phyloP scores from a whole-genome alignment of 768 basidiomycete species.

The Podaxis sp. region DNA sequence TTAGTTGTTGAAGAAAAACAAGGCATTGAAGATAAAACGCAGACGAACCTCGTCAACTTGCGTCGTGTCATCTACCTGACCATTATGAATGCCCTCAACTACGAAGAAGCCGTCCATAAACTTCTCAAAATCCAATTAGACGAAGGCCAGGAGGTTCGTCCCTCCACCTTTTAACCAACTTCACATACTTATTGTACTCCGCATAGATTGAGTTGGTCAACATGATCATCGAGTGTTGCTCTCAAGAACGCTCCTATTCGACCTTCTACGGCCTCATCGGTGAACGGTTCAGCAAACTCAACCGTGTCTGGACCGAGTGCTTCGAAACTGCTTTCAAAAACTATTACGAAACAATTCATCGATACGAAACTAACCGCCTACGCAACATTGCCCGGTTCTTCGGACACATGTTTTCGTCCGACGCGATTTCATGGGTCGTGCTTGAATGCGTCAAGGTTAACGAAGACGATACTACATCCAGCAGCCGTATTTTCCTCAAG shows the following conservation, averaged over 20 bases:
- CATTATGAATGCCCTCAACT: conserved; percentile 98
- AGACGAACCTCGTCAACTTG: conserved; percentile 93
- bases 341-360: conserved; percentile 96
- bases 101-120: conserved; percentile 99
- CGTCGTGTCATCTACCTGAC: conserved; percentile 93
- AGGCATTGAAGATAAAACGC: conserved; percentile 92
- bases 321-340: conserved; percentile 83
- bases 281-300: conserved; percentile 95
- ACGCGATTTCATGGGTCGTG: conserved; percentile 86
- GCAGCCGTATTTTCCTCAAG: conserved; percentile 95
- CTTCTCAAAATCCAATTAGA: conserved; percentile 87
- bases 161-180: background rate
- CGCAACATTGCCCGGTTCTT: conserved; percentile 98
- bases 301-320: conserved; percentile 88
- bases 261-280: conserved; percentile 96
- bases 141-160: conserved; percentile 88
- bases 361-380: conserved; percentile 97
- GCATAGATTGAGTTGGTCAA: conserved; percentile 90
- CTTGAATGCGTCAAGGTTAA: conserved; percentile 87
- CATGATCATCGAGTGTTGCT: conserved; percentile 99
- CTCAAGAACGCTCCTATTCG: conserved; percentile 96
- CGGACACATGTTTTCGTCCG: conserved; percentile 83
- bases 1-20: conserved; percentile 72
- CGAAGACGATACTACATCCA: conserved; percentile 96
- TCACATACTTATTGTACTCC: background rate